Conservation (phyloP, 305 asterid species). For the Fraxinus sp. region DNA sequence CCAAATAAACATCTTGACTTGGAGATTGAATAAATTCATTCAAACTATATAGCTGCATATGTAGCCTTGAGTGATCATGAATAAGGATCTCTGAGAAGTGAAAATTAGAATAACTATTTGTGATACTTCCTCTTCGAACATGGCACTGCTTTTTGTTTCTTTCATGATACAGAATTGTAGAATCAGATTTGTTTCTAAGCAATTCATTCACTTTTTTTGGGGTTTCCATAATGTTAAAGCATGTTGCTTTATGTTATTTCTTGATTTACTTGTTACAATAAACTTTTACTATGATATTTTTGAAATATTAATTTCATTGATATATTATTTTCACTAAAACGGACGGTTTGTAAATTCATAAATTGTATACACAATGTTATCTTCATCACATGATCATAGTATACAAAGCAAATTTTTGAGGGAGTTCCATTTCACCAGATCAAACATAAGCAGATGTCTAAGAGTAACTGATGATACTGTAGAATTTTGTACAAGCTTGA, state of each 20-base stretch:
- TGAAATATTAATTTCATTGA: not conserved
- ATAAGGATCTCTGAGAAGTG: not conserved
- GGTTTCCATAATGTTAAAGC: constrained; percentile 6
- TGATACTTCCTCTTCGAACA: not conserved
- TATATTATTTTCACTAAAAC: not conserved
- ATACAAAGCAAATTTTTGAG: not conserved
- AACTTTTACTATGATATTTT: not conserved
- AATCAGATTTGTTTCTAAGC: not conserved
- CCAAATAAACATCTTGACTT: not conserved
- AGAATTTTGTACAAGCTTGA: constrained; percentile 59
- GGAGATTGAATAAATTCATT: not conserved
- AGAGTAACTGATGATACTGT: not conserved
- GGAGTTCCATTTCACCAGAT: not conserved
- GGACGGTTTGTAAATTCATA: not conserved
- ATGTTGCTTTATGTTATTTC: not conserved
- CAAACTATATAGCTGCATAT: not conserved
- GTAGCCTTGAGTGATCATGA: not conserved
- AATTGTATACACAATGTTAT: not conserved
- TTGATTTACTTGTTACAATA: not conserved
- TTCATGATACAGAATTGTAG: not conserved
- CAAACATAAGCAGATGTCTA: not conserved
- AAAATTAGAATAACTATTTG: not conserved
- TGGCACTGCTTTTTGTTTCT: not conserved
- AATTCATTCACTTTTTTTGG: not conserved
- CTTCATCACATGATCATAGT: not conserved